These are phyloP conservation scores for Saccharum spontaneum DNA, from an alignment of 176 grass and related monocot species.

Conservation along the genomic window DNA sequence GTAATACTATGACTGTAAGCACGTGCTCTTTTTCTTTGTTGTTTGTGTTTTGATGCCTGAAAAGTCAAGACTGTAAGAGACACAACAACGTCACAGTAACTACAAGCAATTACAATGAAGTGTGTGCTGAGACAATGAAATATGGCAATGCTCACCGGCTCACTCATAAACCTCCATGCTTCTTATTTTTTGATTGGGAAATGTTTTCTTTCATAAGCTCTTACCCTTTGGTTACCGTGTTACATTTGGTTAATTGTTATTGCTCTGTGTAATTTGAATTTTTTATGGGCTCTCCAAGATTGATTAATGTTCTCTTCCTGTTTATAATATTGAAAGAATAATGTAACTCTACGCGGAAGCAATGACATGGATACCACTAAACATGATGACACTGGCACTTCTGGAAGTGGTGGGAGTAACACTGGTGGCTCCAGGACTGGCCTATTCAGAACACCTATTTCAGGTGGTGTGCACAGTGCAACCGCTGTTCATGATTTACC, in stretches of 20 bases:
- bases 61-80: background rate
- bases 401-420: constrained; percentile 33
- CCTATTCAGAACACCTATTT: constrained; percentile 80
- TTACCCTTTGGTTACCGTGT: background rate
- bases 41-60: background rate
- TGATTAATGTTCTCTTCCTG: constrained; percentile 7
- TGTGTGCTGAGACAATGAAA: background rate
- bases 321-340: constrained; percentile 44
- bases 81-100: background rate
- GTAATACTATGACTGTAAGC: background rate
- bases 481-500: constrained; percentile 79
- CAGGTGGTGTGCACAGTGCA: constrained; percentile 76
- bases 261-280: background rate
- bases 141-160: background rate
- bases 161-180: background rate
- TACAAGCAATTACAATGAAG: background rate
- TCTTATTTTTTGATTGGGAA: background rate
- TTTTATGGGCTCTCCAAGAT: background rate
- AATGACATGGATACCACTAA: constrained; percentile 13
- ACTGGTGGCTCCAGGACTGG: constrained; percentile 56
- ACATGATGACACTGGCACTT: constrained; percentile 9
- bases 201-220: background rate
- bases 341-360: constrained; percentile 15
- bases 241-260: background rate
- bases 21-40: background rate